Evolutionary conservation across 176 grass and related monocot species (phyloP), one percentile per base, ranked within the genome.

Genomic region (Coix lacrymajobi): DNA sequence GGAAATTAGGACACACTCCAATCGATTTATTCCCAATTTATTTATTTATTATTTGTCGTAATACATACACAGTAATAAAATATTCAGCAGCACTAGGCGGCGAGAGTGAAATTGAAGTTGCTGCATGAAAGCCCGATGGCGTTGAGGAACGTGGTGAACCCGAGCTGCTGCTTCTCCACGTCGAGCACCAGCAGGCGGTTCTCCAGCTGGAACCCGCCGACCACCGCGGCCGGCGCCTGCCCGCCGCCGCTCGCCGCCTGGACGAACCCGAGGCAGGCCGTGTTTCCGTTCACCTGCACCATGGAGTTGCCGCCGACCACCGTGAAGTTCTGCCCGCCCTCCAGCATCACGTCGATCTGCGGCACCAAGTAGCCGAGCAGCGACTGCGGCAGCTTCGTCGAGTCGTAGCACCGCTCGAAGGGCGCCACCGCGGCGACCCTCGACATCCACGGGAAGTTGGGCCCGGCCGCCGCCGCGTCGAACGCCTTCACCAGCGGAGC

Each of bases 131-230:
- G 66, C 19, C 40, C 86, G 52, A 4, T 25, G 33, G 3, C 66
- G 4, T 68, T 68, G 17, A 61, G 82, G 19, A 83, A 69, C 20
- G 76, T 69, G 40, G 2, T 88, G 62, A 88, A 90, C 0, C 89
- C 83, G 17, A 94, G 17, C 37, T 9, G 30, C 7, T 8, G 2
- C 60, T 83, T 91, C 17, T 66, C 73, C 12, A 30, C 31, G 77
- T 93, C 91, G 63, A 93, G 85, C 79, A 86, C 73, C 28, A 90
- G 20, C 29, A 94, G 72, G 79, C 72, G 88, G 54, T 88, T 80
- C 83, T 91, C 88, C 75, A 91, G 78, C 83, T 94, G 92, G 72
- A 81, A 91, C 11, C 85, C 88, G 12, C 92, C 83, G 5, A 94
- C 43, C 13, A 88, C 64, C 79, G 34, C 74, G 28, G 88, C 85